Evolutionary conservation across 495 filamentous ascomycete species (phyloP), one percentile per base, ranked within the genome.

Genomic region (Aspergillus cavernicola): DNA sequence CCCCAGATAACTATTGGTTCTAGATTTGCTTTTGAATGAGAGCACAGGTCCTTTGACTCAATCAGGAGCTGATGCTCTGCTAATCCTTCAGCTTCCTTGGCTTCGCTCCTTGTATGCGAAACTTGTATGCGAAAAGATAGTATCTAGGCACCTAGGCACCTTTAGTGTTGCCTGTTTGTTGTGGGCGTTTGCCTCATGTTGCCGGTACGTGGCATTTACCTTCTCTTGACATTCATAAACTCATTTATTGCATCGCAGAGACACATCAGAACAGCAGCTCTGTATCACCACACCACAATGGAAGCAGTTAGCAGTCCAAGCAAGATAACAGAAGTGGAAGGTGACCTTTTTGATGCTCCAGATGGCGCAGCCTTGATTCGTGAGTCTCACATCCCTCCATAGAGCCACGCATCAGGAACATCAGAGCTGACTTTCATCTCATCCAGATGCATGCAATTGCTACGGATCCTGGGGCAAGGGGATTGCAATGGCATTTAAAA

Each of bases 391-490:
- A 13, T 32, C 18, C 15, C 4, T 8, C 13, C 2, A 15, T 41
- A 12, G 18, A 49, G 9, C 6, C 10, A n/a, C 13, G 13, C 29
- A 35, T 10, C 6, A 16, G 23, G n/a, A n/a, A 35, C 10, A 19
- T 4, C 24, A n/a, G 6, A 35, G 26, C 36, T 53, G 13, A 53
- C 29, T 10, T 5, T 31, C 11, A n/a, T 43, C 22, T 38, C 18
- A 15, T 12, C 15, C 48, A 78, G 75, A 80, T 49, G 74, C 76
- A 11, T 78, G 75, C 59, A 80, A 77, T 60, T 62, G 62, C 23
- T 57, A 62, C 13, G 76, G 76, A 7, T 45, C 36, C 1, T 80
- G 76, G 76, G 75, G 75, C 0, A 57, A 54, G 0, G 76, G 74
- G 1, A 70, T 80, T 35, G 76, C 75, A 4, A 39, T 41, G 16